These are phyloP conservation scores for Pelargonium hybrid DNA, from an alignment of 441 rosid genomes.

Conservation along the genomic window DNA sequence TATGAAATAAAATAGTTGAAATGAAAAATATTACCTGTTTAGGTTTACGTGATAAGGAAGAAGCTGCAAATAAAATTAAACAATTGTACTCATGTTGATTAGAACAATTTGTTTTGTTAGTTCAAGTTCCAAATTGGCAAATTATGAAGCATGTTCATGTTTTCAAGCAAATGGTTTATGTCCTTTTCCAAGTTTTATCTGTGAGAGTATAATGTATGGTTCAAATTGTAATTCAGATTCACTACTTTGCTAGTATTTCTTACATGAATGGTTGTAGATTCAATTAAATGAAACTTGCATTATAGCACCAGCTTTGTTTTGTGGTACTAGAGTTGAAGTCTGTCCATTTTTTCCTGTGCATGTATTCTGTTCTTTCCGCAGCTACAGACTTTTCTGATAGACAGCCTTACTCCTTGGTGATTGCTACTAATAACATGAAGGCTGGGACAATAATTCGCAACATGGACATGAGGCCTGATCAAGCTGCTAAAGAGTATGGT, in stretches of 20 bases:
- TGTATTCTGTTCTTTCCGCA: background rate
- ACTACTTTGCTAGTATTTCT: background rate
- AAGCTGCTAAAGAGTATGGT: slow-evolving; percentile 39
- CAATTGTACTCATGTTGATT: background rate
- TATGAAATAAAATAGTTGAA: background rate
- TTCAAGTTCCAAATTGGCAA: background rate
- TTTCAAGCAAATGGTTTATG: background rate
- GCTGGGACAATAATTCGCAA: slow-evolving; percentile 76
- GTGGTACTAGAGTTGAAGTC: background rate
- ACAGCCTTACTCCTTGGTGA: slow-evolving; percentile 34
- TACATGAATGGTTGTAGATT: background rate
- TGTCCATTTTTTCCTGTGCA: background rate
- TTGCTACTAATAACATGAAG: slow-evolving; percentile 44
- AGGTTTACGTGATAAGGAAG: no score
- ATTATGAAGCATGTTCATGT: background rate
- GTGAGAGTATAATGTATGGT: background rate
- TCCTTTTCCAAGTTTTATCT: background rate
- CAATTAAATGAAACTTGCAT: background rate
- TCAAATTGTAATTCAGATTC: background rate
- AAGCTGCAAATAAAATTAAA: background rate
- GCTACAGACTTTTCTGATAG: slow-evolving; percentile 29
- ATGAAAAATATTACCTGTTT: background rate
- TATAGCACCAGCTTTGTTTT: background rate
- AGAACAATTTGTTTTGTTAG: background rate
- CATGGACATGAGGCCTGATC: slow-evolving; percentile 68